Base-by-base conservation (phyloP, 208 protist species). In the Leptomonas pyrrhocoris region DNA sequence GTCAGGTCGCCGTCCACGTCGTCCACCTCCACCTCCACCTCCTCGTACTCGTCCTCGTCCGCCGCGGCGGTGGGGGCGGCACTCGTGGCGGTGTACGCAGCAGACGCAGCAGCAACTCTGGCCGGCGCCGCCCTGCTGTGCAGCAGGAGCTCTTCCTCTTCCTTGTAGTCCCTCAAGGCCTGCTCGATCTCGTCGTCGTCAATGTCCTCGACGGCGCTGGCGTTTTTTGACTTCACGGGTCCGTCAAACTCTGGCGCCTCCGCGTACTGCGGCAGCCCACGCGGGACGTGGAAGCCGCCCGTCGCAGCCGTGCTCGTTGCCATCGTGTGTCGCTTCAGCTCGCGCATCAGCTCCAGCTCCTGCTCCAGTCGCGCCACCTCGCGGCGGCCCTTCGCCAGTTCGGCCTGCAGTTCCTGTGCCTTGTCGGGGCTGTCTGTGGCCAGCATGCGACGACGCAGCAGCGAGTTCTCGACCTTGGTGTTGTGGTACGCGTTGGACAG, bases 401-500 rank as follows among this genome's bases (percentile, higher is more conserved):
- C 83, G 28, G 60, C 75, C 74, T 94, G 87, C 30, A 96, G 55
- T 45, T 84, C 67, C 69, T 69, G 81, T 28, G 79, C 83, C 36
- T 84, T 74, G 73, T 93, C 87, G 36, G 85, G 76, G 66, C 72
- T 93, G 50, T 88, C 81, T 25, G 87, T 93, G 57, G 64, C 82
- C 46, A 93, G 69, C 61, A 96, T 62, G 45, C 87, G 85, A 28
- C 87, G 89, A 8, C 92, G 92, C 57, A 94, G 73, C 45, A 91
- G 71, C 34, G 92, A 92, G 49, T 88, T 82, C 66, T 96, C 89
- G 15, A 96, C 89, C 66, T 94, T 94, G 57, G 79, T 78, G 66
- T 90, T 89, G 84, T 94, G 89, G 67, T 94, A 96, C 30, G 85
- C 89, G 62, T 82, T 89, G 23, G 82, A 79, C 23, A 93, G 70